Conservation (phyloP, 352 stramenopile species). For the Phytophthora tentaculata region DNA sequence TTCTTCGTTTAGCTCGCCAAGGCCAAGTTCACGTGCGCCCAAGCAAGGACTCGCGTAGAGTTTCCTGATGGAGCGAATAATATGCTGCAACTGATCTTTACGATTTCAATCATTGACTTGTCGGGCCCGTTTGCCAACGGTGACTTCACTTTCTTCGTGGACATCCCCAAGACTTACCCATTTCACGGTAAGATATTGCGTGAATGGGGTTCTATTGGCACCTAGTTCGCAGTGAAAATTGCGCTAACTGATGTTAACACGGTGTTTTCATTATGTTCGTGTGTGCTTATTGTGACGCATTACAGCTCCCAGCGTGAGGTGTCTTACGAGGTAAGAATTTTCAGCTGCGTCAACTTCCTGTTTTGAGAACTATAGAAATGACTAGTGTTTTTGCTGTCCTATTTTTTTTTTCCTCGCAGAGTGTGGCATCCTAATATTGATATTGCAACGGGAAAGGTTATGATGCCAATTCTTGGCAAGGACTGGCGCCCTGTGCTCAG, state of each 20-base stretch:
- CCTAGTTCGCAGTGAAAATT: conserved; percentile 1
- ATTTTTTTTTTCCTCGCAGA: conserved; percentile 34
- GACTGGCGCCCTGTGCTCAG: conserved; percentile 87
- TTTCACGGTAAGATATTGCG: conserved; percentile 67
- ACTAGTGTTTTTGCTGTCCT: not conserved
- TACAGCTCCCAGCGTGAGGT: conserved; percentile 74
- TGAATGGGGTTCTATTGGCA: not conserved
- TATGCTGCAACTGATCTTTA: conserved; percentile 83
- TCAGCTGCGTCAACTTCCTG: not conserved
- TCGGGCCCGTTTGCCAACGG: conserved; percentile 82
- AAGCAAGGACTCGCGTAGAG: conserved; percentile 82
- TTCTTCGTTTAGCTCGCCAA: conserved; percentile 66
- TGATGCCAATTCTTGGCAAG: conserved; percentile 86
- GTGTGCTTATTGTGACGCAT: conserved; percentile 3
- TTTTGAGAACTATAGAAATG: too few relatives aligned
- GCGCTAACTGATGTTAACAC: not conserved
- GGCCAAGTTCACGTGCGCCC: conserved; percentile 77
- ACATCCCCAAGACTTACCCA: conserved; percentile 89
- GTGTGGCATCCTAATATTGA: conserved; percentile 90
- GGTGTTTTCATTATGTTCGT: not conserved
- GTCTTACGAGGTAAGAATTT: conserved; percentile 60
- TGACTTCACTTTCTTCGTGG: conserved; percentile 87
- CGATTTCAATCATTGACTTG: conserved; percentile 77
- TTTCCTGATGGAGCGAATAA: conserved; percentile 85
- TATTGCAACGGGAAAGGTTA: conserved; percentile 72